phyloP scores from a whole-genome alignment of 2,329 filamentous ascomycete genomes.

The Arthrobotrys pseudoclavata region DNA sequence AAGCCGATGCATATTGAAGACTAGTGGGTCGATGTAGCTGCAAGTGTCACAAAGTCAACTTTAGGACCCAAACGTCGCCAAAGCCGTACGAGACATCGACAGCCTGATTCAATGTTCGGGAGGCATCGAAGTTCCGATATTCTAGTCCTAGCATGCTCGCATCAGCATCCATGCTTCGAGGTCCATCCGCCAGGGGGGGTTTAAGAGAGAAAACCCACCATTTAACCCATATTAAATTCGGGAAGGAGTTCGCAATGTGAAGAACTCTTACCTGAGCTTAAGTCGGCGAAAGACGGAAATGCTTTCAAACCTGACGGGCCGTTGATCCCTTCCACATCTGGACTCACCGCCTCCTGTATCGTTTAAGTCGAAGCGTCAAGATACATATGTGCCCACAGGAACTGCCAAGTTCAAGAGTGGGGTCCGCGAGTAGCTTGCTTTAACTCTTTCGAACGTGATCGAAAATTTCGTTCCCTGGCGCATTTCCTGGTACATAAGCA shows the following conservation, averaged over 20 bases:
- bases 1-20: neutral
- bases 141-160: neutral
- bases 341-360: slow-evolving; percentile 37
- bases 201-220: slow-evolving; percentile 8
- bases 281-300: slow-evolving; percentile 59
- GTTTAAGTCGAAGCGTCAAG: slow-evolving; percentile 38
- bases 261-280: slow-evolving; percentile 13
- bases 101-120: neutral
- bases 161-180: neutral
- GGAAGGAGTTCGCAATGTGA: slow-evolving; percentile 36
- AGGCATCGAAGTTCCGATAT: neutral
- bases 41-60: slow-evolving; percentile 6
- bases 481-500: slow-evolving; percentile 40
- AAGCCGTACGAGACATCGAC: slow-evolving; percentile 19
- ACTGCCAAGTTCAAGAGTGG: slow-evolving; percentile 45
- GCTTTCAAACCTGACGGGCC: slow-evolving; percentile 22
- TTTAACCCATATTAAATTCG: slow-evolving; percentile 27
- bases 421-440: slow-evolving; percentile 19
- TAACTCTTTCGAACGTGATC: slow-evolving; percentile 34
- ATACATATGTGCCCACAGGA: slow-evolving; percentile 16
- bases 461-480: slow-evolving; percentile 18
- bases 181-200: neutral
- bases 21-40: neutral
- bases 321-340: slow-evolving; percentile 44
- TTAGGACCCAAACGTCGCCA: slow-evolving; percentile 3